Evolutionary conservation across 371 early-diverging fungal species (phyloP).

Genomic region (Enteropsectra breve): DNA sequence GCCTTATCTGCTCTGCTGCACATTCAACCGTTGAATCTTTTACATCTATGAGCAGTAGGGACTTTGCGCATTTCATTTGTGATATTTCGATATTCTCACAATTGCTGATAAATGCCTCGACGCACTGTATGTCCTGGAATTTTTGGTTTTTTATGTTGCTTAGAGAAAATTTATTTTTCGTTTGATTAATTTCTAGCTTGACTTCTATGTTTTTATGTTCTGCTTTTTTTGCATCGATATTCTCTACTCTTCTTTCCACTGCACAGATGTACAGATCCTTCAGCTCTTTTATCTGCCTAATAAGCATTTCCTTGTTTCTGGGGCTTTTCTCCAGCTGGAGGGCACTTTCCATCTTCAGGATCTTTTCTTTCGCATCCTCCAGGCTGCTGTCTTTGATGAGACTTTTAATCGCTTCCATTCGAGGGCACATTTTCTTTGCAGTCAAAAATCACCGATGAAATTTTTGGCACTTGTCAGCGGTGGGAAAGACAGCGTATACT

Average conservation of each 20-base stretch:
- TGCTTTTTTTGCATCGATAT: not conserved
- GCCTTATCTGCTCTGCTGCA: conserved; percentile 26
- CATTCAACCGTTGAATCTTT: conserved; percentile 26
- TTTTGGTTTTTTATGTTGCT: conserved; percentile 8
- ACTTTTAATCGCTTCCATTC: conserved; percentile 6
- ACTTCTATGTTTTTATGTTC: not conserved
- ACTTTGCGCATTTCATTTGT: not conserved
- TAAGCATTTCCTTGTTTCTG: not conserved
- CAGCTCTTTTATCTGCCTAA: conserved; percentile 5
- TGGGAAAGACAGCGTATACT: conserved; percentile 94
- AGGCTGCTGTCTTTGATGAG: not conserved
- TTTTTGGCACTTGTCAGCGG: conserved; percentile 66
- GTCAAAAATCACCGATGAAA: no score
- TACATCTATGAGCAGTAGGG: conserved; percentile 16
- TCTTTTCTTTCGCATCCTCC: conserved; percentile 5
- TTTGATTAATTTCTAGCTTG: not conserved
- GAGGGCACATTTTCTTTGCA: no score
- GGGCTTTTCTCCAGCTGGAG: conserved; percentile 1
- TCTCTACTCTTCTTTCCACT: not conserved
- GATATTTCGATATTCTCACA: not conserved
- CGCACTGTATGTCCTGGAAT: not conserved
- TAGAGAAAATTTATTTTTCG: not conserved
- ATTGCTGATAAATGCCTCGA: not conserved
- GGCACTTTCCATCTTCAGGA: not conserved
- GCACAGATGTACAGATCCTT: not conserved